A percentile compares a stretch with the other conserved stretches of the same genome.
phyloP scores from a whole-genome alignment of 2,329 filamentous ascomycete genomes.

The Cordyceps pruinosa region DNA sequence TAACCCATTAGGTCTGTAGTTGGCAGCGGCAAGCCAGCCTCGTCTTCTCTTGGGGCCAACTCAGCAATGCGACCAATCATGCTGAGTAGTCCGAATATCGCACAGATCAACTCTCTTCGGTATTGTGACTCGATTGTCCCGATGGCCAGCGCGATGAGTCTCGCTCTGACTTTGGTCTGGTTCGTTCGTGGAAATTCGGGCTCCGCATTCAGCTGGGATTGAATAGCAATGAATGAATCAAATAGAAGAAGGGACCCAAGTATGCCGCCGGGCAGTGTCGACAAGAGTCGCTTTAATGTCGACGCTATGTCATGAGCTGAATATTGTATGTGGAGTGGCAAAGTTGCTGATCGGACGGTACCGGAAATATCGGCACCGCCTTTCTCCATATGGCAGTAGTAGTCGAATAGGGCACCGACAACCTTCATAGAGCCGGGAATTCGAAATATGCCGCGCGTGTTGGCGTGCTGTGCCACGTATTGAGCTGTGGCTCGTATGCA shows the following conservation, averaged over 20 bases:
- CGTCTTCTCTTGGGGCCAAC: conserved; percentile 44
- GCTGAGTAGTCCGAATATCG: conserved; percentile 58
- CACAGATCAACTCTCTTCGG: conserved; percentile 57
- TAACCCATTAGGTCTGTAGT: conserved; percentile 59
- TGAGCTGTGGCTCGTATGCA: conserved; percentile 62
- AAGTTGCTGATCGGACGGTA: conserved; percentile 51
- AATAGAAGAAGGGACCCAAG: conserved; percentile 56
- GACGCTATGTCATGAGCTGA: conserved; percentile 60
- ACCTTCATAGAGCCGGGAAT: conserved; percentile 52
- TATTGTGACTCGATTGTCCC: conserved; percentile 52
- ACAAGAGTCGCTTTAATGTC: conserved; percentile 59
- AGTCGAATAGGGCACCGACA: conserved; percentile 54
- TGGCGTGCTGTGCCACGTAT: conserved; percentile 50
- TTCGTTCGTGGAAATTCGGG: conserved; percentile 47
- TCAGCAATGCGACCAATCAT: conserved; percentile 54
- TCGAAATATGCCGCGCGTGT: conserved; percentile 54
- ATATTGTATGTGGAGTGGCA: conserved; percentile 54
- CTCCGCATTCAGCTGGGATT: conserved; percentile 46
- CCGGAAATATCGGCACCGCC: conserved; percentile 44
- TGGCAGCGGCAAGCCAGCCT: conserved; percentile 43
- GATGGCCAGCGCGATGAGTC: conserved; percentile 59
- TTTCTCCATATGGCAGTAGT: conserved; percentile 49
- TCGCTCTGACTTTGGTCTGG: conserved; percentile 50
- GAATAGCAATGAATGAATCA: conserved; percentile 54
- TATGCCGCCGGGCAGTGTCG: conserved; percentile 57